A percentile compares a stretch with the other conserved stretches of the same genome.
Conservation (phyloP, 2,329 filamentous ascomycete genomes). For the Knufia fluminis region DNA sequence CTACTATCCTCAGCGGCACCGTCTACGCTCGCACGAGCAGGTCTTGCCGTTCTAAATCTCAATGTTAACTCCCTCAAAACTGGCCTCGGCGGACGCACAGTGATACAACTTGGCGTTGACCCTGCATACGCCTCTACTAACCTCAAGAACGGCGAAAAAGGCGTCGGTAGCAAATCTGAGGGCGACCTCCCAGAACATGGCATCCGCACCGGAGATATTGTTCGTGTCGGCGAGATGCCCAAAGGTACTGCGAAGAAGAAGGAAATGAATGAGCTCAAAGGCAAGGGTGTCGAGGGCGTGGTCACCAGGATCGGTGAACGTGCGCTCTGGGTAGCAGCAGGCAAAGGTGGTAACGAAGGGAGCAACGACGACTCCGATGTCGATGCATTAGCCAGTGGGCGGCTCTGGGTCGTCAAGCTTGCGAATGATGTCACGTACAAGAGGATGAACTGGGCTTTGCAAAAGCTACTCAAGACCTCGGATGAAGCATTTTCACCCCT, state of each 20-base stretch:
- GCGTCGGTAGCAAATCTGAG: slow-evolving; percentile 10
- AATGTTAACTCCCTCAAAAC: slow-evolving; percentile 66
- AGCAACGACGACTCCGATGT: slow-evolving; percentile 32
- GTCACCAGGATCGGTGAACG: slow-evolving; percentile 37
- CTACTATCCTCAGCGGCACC: slow-evolving; percentile 26
- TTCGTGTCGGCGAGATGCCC: slow-evolving; percentile 35
- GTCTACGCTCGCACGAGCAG: slow-evolving; percentile 32
- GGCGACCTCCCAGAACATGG: slow-evolving; percentile 36
- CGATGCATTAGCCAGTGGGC: slow-evolving; percentile 45
- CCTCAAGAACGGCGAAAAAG: slow-evolving; percentile 13
- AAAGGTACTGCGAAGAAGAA: slow-evolving; percentile 26
- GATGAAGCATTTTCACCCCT: slow-evolving; percentile 46
- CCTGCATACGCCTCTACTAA: slow-evolving; percentile 49
- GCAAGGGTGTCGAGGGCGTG: slow-evolving; percentile 35
- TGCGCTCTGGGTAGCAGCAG: slow-evolving; percentile 38
- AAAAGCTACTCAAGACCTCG: slow-evolving; percentile 47
- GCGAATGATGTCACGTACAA: slow-evolving; percentile 59
- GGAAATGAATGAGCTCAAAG: slow-evolving; percentile 24
- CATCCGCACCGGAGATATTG: slow-evolving; percentile 40
- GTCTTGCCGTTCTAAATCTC: slow-evolving; percentile 34
- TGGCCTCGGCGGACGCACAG: slow-evolving; percentile 80
- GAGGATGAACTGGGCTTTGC: slow-evolving; percentile 58
- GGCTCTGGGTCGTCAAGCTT: slow-evolving; percentile 57
- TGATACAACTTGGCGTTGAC: slow-evolving; percentile 69
- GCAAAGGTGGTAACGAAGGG: slow-evolving; percentile 25